Evolutionary conservation across 306 rosid species (phyloP), one percentile per base, ranked within the genome.

Genomic region (Lagenaria siceraria): DNA sequence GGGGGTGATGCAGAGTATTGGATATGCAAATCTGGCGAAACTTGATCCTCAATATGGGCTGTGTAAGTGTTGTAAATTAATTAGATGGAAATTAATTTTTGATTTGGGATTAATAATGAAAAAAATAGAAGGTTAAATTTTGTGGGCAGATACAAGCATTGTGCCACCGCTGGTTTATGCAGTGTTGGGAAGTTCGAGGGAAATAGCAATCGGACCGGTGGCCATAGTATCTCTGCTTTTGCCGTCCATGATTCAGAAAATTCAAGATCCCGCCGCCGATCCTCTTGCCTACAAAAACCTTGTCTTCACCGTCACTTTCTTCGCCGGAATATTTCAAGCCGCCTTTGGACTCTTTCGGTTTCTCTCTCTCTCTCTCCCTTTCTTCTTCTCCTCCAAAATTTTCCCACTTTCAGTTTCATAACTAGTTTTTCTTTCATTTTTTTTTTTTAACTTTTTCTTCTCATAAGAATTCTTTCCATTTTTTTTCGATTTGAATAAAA

Each of bases 151-250:
- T 69, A 88, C 98, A 17, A 93, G 97, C 79, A 88, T 93, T 54
- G 97, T 93, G 13, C 98, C 98, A 55, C 98, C 98, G 2, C 86
- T 93, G 15, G 85, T 93, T 65, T 93, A 93, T 66, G 93, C 97
- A 75, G 86, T 88, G n/a, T 88, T 91, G 94, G 98, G 98, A 77
- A 90, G 85, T 18, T 91, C 98, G 0, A 86, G 94, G 79, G 91
- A 93, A 77, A 85, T 90, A 66, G 97, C 98, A 33, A 85, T 93
- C 66, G 98, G 96, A 64, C 97, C 98, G 1, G 98, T 93, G 25
- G 97, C 98, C 0, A 93, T 93, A 71, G 94, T 91, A 52, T 93
- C 98, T 1, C 71, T 91, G 73, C 87, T 91, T 55, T 72, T 93
- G 77, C 90, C 91, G 5, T 87, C 98, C 7, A 90, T 93, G 98